These are phyloP conservation scores for Parmales sp. DNA, from an alignment of 108 stramenopile species.

Conservation along the genomic window DNA sequence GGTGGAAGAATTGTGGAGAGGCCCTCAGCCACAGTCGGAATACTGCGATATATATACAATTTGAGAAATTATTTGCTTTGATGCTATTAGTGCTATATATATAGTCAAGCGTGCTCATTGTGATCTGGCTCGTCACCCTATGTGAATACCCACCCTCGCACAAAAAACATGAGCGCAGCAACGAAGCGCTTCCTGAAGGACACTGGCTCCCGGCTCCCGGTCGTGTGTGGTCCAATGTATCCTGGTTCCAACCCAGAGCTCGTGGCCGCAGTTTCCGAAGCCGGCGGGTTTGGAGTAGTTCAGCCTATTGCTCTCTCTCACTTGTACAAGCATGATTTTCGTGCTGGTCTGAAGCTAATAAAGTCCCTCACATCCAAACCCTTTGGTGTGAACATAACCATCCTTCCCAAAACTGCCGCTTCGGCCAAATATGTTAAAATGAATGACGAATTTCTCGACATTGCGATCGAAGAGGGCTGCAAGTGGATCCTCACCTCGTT, in stretches of 20 bases:
- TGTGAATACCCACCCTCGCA: too few species aligned
- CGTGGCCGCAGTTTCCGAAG: constrained; percentile 1
- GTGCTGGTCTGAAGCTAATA: background rate
- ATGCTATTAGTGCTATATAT: too few species aligned
- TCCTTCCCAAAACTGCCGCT: constrained; percentile 10
- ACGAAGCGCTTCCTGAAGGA: background rate
- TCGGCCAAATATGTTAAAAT: background rate
- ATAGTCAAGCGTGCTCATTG: too few species aligned
- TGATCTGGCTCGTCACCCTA: too few species aligned
- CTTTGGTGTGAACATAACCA: constrained; percentile 3
- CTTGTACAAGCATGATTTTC: background rate
- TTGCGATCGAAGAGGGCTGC: background rate
- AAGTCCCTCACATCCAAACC: constrained; percentile 3
- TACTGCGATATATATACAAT: too few species aligned
- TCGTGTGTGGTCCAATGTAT: constrained; percentile 5
- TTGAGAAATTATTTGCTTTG: too few species aligned
- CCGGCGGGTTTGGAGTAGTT: constrained; percentile 5
- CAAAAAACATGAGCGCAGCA: too few species aligned
- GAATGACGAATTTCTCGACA: background rate
- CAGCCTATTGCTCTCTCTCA: background rate
- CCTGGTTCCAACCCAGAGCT: constrained; percentile 6
- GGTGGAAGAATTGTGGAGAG: too few species aligned
- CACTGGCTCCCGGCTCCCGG: background rate
- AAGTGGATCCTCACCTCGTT: background rate
- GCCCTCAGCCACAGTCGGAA: too few species aligned